Evolutionary conservation across 169 alveolate genomes (phyloP).

Genomic region (Amoebophrya sp.): DNA sequence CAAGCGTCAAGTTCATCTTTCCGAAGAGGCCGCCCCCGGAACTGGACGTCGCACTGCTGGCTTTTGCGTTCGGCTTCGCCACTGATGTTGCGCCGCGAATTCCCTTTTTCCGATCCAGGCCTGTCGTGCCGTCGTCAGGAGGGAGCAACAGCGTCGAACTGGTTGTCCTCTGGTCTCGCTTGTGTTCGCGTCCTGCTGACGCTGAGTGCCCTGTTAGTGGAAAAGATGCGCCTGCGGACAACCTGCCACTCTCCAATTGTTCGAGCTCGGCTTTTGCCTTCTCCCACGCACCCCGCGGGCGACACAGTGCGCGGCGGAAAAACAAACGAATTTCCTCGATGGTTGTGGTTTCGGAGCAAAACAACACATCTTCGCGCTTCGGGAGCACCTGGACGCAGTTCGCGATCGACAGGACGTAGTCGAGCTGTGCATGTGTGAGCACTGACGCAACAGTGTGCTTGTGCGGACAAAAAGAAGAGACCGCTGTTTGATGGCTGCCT

Average conservation of each 20-base stretch:
- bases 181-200: neutral
- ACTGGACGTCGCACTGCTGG: neutral
- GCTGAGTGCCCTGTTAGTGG: too few species aligned
- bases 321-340: neutral
- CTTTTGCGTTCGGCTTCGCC: neutral
- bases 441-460: neutral
- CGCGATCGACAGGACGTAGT: slow-evolving; percentile 17
- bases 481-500: too few species aligned
- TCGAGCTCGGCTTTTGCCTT: neutral
- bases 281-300: neutral
- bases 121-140: too few species aligned
- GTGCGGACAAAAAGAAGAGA: neutral
- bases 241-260: neutral
- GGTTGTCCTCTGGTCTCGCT: too few species aligned
- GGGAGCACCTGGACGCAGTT: neutral
- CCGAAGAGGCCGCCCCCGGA: neutral
- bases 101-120: neutral
- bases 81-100: neutral
- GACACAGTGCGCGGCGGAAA: neutral
- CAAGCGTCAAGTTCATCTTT: neutral
- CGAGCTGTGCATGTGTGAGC: neutral
- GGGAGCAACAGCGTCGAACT: too few species aligned
- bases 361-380: neutral
- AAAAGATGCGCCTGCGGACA: neutral
- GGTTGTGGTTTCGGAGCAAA: neutral